phyloP scores from a whole-genome alignment of 148 eudicot species.

The Beta vulgaris region DNA sequence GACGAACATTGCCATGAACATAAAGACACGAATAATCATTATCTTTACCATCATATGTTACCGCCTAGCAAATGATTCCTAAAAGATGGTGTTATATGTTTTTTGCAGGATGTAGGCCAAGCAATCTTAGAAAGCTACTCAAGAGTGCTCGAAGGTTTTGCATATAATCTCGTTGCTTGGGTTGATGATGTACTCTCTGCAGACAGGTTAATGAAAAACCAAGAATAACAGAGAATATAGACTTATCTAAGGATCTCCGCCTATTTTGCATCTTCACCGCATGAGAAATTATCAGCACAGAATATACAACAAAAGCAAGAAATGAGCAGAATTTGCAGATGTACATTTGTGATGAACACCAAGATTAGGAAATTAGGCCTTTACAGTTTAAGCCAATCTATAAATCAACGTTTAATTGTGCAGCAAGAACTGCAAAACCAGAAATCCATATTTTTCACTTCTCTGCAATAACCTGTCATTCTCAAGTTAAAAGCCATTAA shows the following conservation, averaged over 20 bases:
- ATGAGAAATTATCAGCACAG: conserved; percentile 16
- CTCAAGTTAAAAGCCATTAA: background rate
- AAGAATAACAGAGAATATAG: conserved; percentile 31
- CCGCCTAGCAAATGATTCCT: background rate
- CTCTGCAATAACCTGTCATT: background rate
- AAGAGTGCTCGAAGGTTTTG: conserved; percentile 91
- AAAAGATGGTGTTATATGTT: background rate
- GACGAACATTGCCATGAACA: too few relatives aligned
- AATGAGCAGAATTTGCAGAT: conserved; percentile 2
- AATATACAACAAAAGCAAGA: background rate
- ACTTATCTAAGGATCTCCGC: background rate
- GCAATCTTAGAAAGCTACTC: conserved; percentile 96
- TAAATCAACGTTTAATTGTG: conserved; percentile 5
- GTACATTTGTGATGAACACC: conserved; percentile 9
- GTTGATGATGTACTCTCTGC: conserved; percentile 80
- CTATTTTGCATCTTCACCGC: background rate
- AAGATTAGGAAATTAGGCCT: conserved; percentile 14
- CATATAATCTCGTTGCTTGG: conserved; percentile 87
- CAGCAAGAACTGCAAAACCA: conserved; percentile 4
- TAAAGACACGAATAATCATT: too few relatives aligned
- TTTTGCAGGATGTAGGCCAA: conserved; percentile 88
- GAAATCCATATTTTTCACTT: background rate
- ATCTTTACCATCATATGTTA: too few relatives aligned
- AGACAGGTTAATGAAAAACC: conserved; percentile 56
- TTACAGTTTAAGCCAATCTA: background rate